phyloP scores from a whole-genome alignment of 441 rosid species.

The Arabidopsis lyrata region DNA sequence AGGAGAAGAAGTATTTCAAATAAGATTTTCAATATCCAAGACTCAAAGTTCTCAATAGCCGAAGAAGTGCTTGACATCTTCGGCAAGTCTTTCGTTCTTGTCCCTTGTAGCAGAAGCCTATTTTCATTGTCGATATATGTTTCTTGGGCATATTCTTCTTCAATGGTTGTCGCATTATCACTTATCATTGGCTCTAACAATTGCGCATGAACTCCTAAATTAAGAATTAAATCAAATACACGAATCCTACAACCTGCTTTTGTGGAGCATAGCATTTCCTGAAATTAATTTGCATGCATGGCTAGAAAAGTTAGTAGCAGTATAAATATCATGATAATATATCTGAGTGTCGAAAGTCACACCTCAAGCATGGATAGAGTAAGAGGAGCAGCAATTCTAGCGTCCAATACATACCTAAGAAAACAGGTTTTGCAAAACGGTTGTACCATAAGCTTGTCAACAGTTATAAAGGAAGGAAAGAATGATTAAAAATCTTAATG shows the following conservation, averaged over 20 bases:
- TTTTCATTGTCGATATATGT: constrained; percentile 66
- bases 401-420: constrained; percentile 94
- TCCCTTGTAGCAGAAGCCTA: constrained; percentile 62
- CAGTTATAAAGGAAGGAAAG: constrained; percentile 21
- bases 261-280: constrained; percentile 97
- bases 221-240: constrained; percentile 95
- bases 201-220: constrained; percentile 98
- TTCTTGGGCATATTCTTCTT: constrained; percentile 85
- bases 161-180: constrained; percentile 80
- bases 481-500: constrained; percentile 22
- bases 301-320: constrained; percentile 37
- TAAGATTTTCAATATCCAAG: constrained; percentile 93
- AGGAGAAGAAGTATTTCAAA: constrained; percentile 94
- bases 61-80: constrained; percentile 62
- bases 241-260: constrained; percentile 82
- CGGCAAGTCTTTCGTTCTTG: constrained; percentile 55
- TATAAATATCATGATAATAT: constrained; percentile 30
- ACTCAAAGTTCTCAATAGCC: constrained; percentile 82
- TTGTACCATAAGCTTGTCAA: constrained; percentile 31
- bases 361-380: constrained; percentile 98
- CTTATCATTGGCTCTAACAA: constrained; percentile 82
- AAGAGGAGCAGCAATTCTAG: constrained; percentile 98
- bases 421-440: constrained; percentile 38
- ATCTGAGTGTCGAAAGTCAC: constrained; percentile 49
- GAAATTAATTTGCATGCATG: constrained; percentile 45